Evolutionary conservation across 495 filamentous ascomycete species (phyloP).

Genomic region (Aspergillus incahuasiensis): DNA sequence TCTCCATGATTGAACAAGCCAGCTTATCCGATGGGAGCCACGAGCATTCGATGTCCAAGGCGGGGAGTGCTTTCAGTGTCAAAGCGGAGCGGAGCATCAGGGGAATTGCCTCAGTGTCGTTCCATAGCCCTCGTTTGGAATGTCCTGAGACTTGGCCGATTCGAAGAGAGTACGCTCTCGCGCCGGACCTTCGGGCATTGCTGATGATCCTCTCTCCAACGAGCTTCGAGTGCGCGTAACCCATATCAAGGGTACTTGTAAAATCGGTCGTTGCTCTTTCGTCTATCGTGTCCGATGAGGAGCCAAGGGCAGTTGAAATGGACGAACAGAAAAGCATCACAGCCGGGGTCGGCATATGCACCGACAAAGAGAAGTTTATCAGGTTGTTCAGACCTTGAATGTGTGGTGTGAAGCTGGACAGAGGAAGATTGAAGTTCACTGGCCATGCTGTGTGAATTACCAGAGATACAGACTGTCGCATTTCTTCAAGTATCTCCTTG

Average conservation of each 20-base stretch:
- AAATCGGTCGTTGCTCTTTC: conserved; percentile 42
- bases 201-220: conserved; percentile 50
- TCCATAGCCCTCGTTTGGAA: conserved; percentile 51
- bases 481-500: conserved; percentile 23
- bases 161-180: conserved; percentile 44
- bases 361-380: conserved; percentile 48
- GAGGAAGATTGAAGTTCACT: conserved; percentile 51
- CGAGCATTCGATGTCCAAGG: conserved; percentile 38
- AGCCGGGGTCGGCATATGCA: conserved; percentile 37
- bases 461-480: conserved; percentile 39
- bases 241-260: conserved; percentile 39
- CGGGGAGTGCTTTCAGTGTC: conserved; percentile 46
- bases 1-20: conserved; percentile 43
- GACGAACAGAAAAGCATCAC: conserved; percentile 49
- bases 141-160: conserved; percentile 59
- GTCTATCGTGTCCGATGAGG: conserved; percentile 26
- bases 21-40: conserved; percentile 57
- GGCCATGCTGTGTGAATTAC: conserved; percentile 58
- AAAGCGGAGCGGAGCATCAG: conserved; percentile 51
- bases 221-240: conserved; percentile 57
- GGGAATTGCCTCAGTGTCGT: conserved; percentile 53
- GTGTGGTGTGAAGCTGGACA: conserved; percentile 38
- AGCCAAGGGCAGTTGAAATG: conserved; percentile 43
- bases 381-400: conserved; percentile 50
- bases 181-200: conserved; percentile 32